A percentile compares a stretch with the other conserved stretches of the same genome.
Conservation (phyloP, 441 rosid genomes). For the Populus tomentosa region DNA sequence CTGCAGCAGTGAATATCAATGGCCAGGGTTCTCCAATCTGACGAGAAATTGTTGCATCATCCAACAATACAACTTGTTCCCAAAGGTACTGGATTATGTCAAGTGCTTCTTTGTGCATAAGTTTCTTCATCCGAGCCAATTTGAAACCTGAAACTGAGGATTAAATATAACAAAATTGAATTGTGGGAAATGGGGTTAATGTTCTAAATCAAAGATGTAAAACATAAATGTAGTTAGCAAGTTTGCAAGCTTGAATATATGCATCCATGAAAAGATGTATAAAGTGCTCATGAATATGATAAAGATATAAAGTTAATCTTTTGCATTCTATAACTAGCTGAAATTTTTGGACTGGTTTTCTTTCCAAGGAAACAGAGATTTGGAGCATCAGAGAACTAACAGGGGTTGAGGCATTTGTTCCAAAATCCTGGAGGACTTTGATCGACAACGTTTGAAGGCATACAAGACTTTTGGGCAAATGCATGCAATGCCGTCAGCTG, state of each 20-base stretch:
- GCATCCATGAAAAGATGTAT: not conserved
- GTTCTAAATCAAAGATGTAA: too few species aligned
- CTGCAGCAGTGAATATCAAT: conserved; percentile 23
- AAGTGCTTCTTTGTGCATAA: not conserved
- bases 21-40: not conserved
- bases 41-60: conserved; percentile 16
- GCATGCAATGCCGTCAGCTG: conserved; percentile 13
- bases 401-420: too few species aligned
- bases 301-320: too few species aligned
- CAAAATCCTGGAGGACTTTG: too few species aligned
- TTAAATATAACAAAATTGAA: not conserved
- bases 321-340: too few species aligned
- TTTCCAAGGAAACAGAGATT: too few species aligned
- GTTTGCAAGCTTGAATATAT: not conserved
- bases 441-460: not conserved
- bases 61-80: conserved; percentile 5
- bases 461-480: not conserved
- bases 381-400: too few species aligned
- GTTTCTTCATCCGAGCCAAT: not conserved
- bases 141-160: not conserved
- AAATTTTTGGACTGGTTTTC: too few species aligned
- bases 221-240: too few species aligned
- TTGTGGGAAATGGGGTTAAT: not conserved
- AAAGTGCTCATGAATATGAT: too few species aligned
- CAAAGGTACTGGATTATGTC: not conserved